Percentiles rank a stretch among this genome's conserved stretches.
Conservation (phyloP, 441 rosid genomes). For the Erodium texanum region DNA sequence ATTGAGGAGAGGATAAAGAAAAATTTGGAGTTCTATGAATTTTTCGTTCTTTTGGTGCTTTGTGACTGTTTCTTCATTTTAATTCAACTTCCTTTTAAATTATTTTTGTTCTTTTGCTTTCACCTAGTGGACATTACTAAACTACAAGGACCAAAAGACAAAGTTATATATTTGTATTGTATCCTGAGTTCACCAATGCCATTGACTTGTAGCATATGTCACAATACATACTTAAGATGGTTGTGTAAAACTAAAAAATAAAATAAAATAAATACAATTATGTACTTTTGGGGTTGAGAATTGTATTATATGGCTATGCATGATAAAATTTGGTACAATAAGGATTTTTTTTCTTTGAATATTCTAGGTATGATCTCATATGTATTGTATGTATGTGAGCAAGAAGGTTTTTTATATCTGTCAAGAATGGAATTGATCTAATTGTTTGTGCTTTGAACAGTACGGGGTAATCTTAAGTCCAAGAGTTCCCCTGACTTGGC, state of each 20-base stretch:
- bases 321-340: neutral
- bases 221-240: neutral
- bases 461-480: neutral
- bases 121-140: neutral
- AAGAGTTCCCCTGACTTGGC: neutral
- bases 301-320: neutral
- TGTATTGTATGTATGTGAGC: too few species aligned
- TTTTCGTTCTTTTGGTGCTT: neutral
- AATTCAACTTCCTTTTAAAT: neutral
- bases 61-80: neutral
- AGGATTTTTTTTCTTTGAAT: too few species aligned
- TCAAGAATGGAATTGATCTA: neutral
- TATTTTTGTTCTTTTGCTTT: neutral
- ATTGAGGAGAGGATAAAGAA: neutral
- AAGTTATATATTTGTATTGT: neutral
- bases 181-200: neutral
- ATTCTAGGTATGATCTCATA: too few species aligned
- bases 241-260: neutral
- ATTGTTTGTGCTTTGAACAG: neutral
- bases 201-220: neutral
- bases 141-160: conserved; percentile 1
- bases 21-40: neutral
- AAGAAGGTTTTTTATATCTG: neutral
- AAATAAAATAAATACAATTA: neutral
- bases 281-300: neutral